Evolutionary conservation across 164 flowering plant species (phyloP), one percentile per base, ranked within the genome.

Genomic region (Taxillus chinensis): DNA sequence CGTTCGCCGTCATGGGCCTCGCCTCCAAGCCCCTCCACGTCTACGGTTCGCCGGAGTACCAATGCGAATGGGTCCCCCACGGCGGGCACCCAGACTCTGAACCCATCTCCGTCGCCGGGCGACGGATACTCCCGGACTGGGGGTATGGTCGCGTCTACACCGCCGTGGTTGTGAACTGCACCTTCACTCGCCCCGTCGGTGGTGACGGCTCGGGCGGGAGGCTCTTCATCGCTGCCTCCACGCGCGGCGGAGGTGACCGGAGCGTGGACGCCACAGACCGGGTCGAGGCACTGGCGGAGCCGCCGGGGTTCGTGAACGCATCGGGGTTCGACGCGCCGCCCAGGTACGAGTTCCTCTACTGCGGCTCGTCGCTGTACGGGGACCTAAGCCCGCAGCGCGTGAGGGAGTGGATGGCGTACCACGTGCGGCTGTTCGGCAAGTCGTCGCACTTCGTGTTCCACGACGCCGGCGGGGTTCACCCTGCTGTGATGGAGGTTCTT

Each of bases 61-160:
- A 67, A 48, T 93, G 98, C 76, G 66, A 77, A 71, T 90, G 92
- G 88, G 45, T 77, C 13, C 70, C 89, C 0, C 40, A 50, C 3
- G 39, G 55, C 60, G 39, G 53, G 9, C 5, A 70, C 49, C 10
- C 48, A 40, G 5, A 48, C 40, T 27, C 27, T 27, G 8, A 46
- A 3, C 6, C 70, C 59, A 45, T 72, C 60, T 17, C 74, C 55
- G 57, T 75, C 39, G 46, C 9, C 39, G 85, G 80, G 16, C 39
- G 62, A 63, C 78, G 76, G 70, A 79, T 88, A 62, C 83, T 88
- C 4, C 88, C 95, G 0, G 98, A 90, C 55, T 93, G 97, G 97
- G 97, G 97, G 42, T 93, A 86, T 67, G 98, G 96, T 54, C 83
- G 89, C 7, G 89, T 93, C 40, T 93, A 93, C 79, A 88, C 96